Percentiles rank a stretch among this genome's conserved stretches.
Conservation (phyloP, 2,329 filamentous ascomycete genomes). For the Colletotrichum truncatum region DNA sequence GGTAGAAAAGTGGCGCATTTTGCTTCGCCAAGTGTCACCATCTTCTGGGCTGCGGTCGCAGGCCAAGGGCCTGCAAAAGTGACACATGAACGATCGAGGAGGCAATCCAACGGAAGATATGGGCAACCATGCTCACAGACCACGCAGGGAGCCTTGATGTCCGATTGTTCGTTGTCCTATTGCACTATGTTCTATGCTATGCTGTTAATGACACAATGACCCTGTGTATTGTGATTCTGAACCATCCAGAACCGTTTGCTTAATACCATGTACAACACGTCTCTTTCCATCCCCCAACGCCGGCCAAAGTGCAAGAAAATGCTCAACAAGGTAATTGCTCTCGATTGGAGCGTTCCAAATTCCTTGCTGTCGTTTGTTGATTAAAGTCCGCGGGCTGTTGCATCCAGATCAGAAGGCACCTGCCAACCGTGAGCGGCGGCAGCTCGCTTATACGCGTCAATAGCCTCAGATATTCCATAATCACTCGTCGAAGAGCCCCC, state of each 20-base stretch:
- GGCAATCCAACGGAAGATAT: no score
- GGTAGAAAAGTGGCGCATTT: no score
- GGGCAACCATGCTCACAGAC: no score
- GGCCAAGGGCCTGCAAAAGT: no score
- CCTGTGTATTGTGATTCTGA: not conserved
- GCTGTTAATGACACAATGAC: not conserved
- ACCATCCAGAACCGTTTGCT: not conserved
- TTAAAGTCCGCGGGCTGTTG: constrained; percentile 45
- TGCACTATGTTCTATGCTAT: not conserved
- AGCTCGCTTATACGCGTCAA: constrained; percentile 68
- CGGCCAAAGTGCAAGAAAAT: not conserved
- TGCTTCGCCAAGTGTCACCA: not conserved
- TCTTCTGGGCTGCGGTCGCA: not conserved
- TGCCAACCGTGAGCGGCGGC: constrained; percentile 77
- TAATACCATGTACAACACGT: not conserved
- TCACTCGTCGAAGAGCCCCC: constrained; percentile 43
- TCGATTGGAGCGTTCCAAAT: not conserved
- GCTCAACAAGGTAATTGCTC: not conserved
- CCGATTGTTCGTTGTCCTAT: no score
- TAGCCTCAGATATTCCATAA: constrained; percentile 76
- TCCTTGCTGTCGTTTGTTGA: not conserved
- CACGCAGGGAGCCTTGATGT: no score
- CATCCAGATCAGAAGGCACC: constrained; percentile 69
- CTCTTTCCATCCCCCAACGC: not conserved
- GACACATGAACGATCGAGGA: no score